Base-by-base conservation (phyloP, 2,329 filamentous ascomycete species). In the Beauveria varroae region DNA sequence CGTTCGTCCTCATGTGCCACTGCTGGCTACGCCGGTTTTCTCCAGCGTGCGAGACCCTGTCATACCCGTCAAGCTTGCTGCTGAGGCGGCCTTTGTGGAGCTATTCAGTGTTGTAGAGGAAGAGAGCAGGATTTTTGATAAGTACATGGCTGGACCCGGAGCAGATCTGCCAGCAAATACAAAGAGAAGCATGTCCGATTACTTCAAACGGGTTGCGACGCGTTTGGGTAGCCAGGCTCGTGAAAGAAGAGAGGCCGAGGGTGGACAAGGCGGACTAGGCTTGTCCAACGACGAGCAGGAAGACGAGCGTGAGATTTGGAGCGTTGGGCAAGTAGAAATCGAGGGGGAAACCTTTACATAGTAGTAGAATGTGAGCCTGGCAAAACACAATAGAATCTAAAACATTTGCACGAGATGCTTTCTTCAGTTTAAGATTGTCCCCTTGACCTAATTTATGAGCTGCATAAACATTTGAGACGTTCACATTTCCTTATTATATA, bases 251-350 rank as follows among this genome's bases (percentile, higher is more conserved):
- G 93, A 96, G 67, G 95, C 95, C 0, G 93, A 97, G 72, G 93
- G 93, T 64, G 95, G 93, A 8, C 84, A 88, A 62, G 93, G 93
- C 52, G 91, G 92, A 0, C 72, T 98, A 55, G 93, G 93, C 0
- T 73, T 99, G 68, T 90, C 88, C 40, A 92, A 90, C 70, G 95
- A 99, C 73, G 95, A 99, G 77, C 79, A 86, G 37, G 95, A 99
- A 71, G 95, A 99, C 75, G 91, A 97, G 79, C 88, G 86, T 74
- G 95, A 99, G 78, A 87, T 99, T 64, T 96, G 92, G 93, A 95
- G 90, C 72, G 89, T 99, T 55, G 95, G 95, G 6, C 93, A 89
- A 75, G 86, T 96, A 55, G 93, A 98, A 72, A 77, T 93, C 14
- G 78, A 77, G 52, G 88, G 84, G 9, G 89, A 91, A 62, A 72